Conservation (phyloP, 169 alveolate genomes). For the Blepharisma undulans region DNA sequence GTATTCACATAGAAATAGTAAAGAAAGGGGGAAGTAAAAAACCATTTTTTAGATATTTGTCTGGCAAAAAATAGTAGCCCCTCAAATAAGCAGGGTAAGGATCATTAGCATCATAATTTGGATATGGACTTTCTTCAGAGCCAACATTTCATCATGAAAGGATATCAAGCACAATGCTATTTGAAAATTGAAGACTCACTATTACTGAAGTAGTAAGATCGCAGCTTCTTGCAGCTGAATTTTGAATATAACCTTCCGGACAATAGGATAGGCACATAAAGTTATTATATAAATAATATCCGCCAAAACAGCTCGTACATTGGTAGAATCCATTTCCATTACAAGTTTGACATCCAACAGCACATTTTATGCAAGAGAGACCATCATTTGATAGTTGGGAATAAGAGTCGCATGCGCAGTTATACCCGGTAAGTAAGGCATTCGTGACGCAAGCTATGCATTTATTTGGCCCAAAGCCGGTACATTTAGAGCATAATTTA, state of each 20-base stretch:
- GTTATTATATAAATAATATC: background rate
- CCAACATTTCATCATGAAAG: background rate
- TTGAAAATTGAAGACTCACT: background rate
- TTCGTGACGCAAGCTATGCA: background rate
- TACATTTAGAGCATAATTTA: background rate
- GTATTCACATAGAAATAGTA: background rate
- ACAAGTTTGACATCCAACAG: background rate
- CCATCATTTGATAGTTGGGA: background rate
- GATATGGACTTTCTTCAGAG: background rate
- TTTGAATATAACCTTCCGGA: background rate
- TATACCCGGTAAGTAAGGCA: background rate
- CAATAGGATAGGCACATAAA: background rate
- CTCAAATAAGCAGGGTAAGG: background rate
- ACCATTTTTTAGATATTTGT: background rate
- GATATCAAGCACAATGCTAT: background rate
- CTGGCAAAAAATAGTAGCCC: background rate
- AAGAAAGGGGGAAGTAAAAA: background rate
- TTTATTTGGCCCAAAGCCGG: background rate
- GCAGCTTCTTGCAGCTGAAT: background rate
- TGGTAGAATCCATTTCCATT: background rate
- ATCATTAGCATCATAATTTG: background rate
- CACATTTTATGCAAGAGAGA: background rate
- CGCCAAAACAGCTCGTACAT: background rate
- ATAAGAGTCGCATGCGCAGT: background rate
- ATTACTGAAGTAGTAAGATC: background rate